phyloP scores from a whole-genome alignment of 768 basidiomycete genomes.

The Gymnopilus dilepis region DNA sequence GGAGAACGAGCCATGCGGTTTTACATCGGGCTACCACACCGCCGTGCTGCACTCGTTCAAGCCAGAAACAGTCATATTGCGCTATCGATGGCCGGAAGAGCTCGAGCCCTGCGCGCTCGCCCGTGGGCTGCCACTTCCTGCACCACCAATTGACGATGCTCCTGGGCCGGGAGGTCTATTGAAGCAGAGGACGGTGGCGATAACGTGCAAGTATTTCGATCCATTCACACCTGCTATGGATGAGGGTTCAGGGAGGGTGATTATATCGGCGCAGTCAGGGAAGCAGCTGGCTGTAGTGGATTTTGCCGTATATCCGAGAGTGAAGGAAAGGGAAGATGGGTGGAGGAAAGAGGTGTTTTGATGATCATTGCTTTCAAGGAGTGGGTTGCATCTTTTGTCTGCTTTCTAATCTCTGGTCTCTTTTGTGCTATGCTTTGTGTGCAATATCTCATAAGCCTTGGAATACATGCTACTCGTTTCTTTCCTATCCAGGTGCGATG shows the following conservation, averaged over 20 bases:
- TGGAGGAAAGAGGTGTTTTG: background rate
- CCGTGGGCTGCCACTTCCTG: background rate
- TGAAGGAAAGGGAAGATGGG: background rate
- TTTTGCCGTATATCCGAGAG: background rate
- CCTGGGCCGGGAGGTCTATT: background rate
- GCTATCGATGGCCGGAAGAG: constrained; percentile 8
- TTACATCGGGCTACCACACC: constrained; percentile 8
- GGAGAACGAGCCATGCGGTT: constrained; percentile 10
- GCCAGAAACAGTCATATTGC: constrained; percentile 3
- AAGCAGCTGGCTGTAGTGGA: constrained; percentile 9
- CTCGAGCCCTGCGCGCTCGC: background rate
- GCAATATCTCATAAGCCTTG: background rate
- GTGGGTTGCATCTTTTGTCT: background rate
- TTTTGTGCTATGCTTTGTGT: background rate
- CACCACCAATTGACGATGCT: no score
- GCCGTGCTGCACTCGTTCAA: constrained; percentile 9
- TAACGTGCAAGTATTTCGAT: constrained; percentile 9
- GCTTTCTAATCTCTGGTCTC: no score
- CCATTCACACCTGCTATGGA: constrained; percentile 12
- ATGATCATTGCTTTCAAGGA: background rate
- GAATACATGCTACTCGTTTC: background rate
- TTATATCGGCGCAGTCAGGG: constrained; percentile 9
- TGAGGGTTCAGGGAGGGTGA: constrained; percentile 9
- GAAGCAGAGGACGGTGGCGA: constrained; percentile 7
- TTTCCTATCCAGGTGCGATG: background rate